These are phyloP conservation scores for Raphanus hybrid DNA, from an alignment of 441 rosid species.

Conservation along the genomic window DNA sequence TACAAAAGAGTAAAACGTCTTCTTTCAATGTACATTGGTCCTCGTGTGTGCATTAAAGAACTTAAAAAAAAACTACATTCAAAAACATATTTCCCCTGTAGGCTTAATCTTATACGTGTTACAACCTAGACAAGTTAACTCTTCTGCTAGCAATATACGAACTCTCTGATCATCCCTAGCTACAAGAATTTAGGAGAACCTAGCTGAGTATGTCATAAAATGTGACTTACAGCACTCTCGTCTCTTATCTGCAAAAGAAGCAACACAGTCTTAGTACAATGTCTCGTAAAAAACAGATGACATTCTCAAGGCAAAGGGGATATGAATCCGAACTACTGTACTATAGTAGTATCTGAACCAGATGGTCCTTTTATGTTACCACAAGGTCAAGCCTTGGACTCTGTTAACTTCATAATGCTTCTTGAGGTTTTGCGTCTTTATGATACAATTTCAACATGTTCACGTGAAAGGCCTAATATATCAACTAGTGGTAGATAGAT, in stretches of 20 bases:
- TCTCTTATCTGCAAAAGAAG: conserved; percentile 34
- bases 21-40: conserved; percentile 38
- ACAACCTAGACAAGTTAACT: conserved; percentile 30
- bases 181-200: conserved; percentile 29
- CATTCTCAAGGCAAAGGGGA: neutral
- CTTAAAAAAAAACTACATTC: conserved; percentile 22
- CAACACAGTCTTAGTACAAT: conserved; percentile 14
- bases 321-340: neutral
- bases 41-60: conserved; percentile 37
- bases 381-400: conserved; percentile 38
- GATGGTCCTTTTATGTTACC: neutral
- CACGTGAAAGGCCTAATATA: neutral
- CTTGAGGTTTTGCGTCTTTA: neutral
- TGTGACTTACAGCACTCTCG: conserved; percentile 20
- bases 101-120: conserved; percentile 29
- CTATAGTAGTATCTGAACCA: conserved; percentile 4
- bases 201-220: conserved; percentile 21
- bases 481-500: neutral
- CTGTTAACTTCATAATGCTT: neutral
- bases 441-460: neutral
- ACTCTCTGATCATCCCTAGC: conserved; percentile 35
- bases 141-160: conserved; percentile 36
- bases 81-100: conserved; percentile 13
- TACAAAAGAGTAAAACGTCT: neutral
- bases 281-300: neutral